Base-by-base conservation (phyloP, 148 eudicot species). In the Persicaria maculosa region DNA sequence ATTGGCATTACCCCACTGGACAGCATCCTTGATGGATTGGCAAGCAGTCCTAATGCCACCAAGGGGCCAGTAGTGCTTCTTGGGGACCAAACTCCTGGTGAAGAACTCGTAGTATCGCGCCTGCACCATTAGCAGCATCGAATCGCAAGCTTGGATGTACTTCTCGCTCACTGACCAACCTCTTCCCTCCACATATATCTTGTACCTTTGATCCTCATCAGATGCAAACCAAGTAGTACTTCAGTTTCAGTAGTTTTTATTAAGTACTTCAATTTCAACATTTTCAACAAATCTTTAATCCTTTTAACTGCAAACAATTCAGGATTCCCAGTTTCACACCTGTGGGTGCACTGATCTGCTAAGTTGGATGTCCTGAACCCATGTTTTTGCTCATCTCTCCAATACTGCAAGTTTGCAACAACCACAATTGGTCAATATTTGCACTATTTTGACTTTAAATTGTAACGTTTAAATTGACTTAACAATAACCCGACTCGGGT, bases 51-150 rank as follows among this genome's bases (percentile, higher is more conserved):
- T 31, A 3, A 31, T 31, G 40, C 40, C 40, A 31, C 40, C 40
- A 31, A 31, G 40, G n/a, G 90, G 90, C 90, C 90, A 87, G 44
- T 75, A 87, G 65, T 87, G 90, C 77, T 88, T 80, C 82, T 84
- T 47, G 11, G 91, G 91, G 43, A 73, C 74, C 50, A 88, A 77
- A 46, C 82, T 82, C 82, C 91, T 82, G n/a, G 81, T 80, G 83
- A 85, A 88, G 75, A 88, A 88, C 68, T 88, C 91, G 36, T 85
- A 77, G 80, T 76, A 88, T 17, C 53, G 76, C 1, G 91, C 84
- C 19, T 80, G 85, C 45, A 88, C 88, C 7, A 85, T 78, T 16
- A 88, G 75, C 5, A 87, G 68, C 69, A 84, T 73, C 3, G 91
- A 88, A 47, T 88, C 84, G 55, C 91, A 88, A 4, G 91, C 87